phyloP scores from a whole-genome alignment of 768 basidiomycete genomes.

The Plicaturopsis crispa region DNA sequence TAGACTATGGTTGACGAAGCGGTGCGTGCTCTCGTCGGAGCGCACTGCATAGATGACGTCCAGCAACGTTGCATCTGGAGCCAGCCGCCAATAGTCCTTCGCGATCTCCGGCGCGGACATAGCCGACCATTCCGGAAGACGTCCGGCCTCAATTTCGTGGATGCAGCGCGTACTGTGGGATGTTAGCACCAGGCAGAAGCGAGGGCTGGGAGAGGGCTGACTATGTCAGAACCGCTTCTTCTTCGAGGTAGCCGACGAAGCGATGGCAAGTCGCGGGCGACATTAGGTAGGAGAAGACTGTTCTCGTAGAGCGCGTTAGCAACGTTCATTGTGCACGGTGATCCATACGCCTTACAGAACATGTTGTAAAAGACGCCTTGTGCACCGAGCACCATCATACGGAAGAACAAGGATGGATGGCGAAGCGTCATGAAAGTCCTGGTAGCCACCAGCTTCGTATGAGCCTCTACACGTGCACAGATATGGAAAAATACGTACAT shows the following conservation, averaged over 20 bases:
- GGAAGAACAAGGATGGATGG: slow-evolving; percentile 74
- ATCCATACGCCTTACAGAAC: slow-evolving; percentile 52
- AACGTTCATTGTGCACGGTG: slow-evolving; percentile 6
- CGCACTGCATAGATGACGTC: slow-evolving; percentile 91
- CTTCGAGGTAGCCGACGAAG: slow-evolving; percentile 88
- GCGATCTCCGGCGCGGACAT: slow-evolving; percentile 80
- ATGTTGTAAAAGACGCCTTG: slow-evolving; percentile 90
- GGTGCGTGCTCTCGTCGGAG: slow-evolving; percentile 88
- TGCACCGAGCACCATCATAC: slow-evolving; percentile 76
- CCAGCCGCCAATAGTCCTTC: slow-evolving; percentile 91
- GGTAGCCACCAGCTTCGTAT: slow-evolving; percentile 8
- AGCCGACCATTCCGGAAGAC: slow-evolving; percentile 74
- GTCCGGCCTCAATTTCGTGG: slow-evolving; percentile 73
- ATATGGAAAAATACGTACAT: slow-evolving; percentile 58
- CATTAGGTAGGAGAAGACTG: slow-evolving; percentile 73
- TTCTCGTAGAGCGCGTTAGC: slow-evolving; percentile 7
- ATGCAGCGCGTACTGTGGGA: slow-evolving; percentile 75
- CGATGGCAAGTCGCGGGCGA: slow-evolving; percentile 77
- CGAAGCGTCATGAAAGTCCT: slow-evolving; percentile 95
- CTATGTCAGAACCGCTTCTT: slow-evolving; percentile 94
- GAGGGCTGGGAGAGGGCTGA: slow-evolving; percentile 23
- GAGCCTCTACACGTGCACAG: slow-evolving; percentile 3
- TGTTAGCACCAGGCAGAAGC: too few species aligned
- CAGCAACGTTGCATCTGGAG: slow-evolving; percentile 63
- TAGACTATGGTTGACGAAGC: slow-evolving; percentile 94